Base-by-base conservation (phyloP, 257 asterid species). In the Vinca minor region DNA sequence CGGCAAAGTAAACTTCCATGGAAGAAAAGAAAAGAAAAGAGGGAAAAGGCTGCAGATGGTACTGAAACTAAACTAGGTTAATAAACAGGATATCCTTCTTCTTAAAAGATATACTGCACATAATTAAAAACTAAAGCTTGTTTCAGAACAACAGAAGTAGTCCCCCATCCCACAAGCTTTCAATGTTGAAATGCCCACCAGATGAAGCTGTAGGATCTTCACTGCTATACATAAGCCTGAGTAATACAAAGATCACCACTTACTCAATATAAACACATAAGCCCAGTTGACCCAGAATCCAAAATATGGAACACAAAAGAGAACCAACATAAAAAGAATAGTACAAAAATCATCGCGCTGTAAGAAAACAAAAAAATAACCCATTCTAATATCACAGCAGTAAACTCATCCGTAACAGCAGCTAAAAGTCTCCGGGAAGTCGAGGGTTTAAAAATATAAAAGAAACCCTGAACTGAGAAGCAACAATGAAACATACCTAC, bases 121-220 rank as follows among this genome's bases (percentile, higher is more conserved):
- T 17, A 55, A 54, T 31, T 15, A 3, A 59, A 57, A 57, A 70
- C 32, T 70, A 70, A 70, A 63, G 69, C 56, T 63, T 62, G 60
- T 58, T 70, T 74, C 71, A 65, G 54, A 71, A 69, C 52, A 75
- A 64, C 77, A 73, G 56, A 60, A 71, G 42, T 58, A 59, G 61
- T 67, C 80, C 69, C 74, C 77, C 73, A 80, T 70, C 76, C 69
- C 73, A 71, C 70, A 74, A 69, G 78, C 72, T 59, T 63, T 59
- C 61, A 38, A 72, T 36, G 72, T 66, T 54, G 78, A 71, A 67
- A 71, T 56, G 78, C 76, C 82, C 80, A 74, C 74, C 82, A 67
- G 62, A 71, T 62, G 73, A 75, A 79, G 83, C 76, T 74, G 71
- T 70, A 76, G 79, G 82, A 76, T 79, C 79, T 71, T 77, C 74